Evolutionary conservation across 2,329 filamentous ascomycete species (phyloP).

Genomic region (Penicillium digitatum): DNA sequence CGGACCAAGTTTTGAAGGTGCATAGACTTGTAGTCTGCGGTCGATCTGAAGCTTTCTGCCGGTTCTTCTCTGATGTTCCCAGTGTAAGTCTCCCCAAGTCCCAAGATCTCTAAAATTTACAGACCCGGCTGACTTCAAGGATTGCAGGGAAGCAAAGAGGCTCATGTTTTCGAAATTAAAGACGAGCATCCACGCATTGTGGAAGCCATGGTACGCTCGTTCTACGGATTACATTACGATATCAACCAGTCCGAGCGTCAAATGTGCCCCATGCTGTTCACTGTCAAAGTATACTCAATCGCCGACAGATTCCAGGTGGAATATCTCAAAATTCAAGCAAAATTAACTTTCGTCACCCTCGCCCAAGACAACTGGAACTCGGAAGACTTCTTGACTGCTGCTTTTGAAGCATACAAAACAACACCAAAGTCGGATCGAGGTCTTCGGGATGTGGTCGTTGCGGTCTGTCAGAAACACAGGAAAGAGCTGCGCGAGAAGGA

Average conservation of each 20-base stretch:
- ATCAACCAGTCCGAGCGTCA: background rate
- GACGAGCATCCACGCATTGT: background rate
- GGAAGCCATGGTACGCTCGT: background rate
- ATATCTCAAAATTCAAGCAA: background rate
- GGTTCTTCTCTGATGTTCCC: background rate
- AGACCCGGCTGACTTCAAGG: background rate
- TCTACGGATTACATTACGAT: background rate
- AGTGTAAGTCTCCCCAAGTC: background rate
- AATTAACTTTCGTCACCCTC: background rate
- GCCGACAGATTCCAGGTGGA: background rate
- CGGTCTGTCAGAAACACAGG: background rate
- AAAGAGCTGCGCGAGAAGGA: background rate
- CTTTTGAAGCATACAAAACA: background rate
- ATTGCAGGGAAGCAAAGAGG: background rate
- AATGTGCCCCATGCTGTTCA: background rate
- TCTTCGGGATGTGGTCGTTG: slow-evolving; percentile 5
- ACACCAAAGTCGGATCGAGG: slow-evolving; percentile 1
- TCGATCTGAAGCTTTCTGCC: background rate
- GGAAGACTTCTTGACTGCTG: background rate
- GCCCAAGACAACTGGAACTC: background rate
- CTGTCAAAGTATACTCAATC: background rate
- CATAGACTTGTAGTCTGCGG: background rate
- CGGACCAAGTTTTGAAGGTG: background rate
- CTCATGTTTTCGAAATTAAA: background rate
- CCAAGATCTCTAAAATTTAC: background rate